A percentile compares a stretch with the other conserved stretches of the same genome.
These are phyloP conservation scores for Skeletonema tropicum DNA, from an alignment of 108 stramenopile species.

Conservation along the genomic window DNA sequence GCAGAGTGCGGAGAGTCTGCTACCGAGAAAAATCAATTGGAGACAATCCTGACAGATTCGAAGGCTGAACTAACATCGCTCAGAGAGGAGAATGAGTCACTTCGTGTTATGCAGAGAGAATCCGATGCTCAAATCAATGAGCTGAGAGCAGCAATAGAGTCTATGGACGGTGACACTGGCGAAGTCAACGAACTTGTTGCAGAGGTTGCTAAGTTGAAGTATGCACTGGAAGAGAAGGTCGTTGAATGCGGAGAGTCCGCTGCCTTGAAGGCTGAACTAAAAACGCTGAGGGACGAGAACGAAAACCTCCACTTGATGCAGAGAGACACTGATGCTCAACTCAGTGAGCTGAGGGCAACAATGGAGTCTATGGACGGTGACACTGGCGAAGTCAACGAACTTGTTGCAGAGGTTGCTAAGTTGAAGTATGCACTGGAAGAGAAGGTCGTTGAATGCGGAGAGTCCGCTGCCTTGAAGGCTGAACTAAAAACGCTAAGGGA, in stretches of 20 bases:
- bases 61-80: slow-evolving; percentile 13
- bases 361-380: slow-evolving; percentile 32
- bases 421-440: slow-evolving; percentile 36
- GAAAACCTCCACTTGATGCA: slow-evolving; percentile 22
- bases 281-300: slow-evolving; percentile 34
- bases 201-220: slow-evolving; percentile 39
- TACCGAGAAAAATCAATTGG: slow-evolving; percentile 1
- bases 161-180: slow-evolving; percentile 22
- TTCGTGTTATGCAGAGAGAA: slow-evolving; percentile 15
- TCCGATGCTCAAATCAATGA: slow-evolving; percentile 27
- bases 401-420: slow-evolving; percentile 38
- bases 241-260: slow-evolving; percentile 10
- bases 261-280: slow-evolving; percentile 5
- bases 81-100: slow-evolving; percentile 37
- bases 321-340: slow-evolving; percentile 15
- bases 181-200: slow-evolving; percentile 35
- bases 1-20: slow-evolving; percentile 25
- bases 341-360: slow-evolving; percentile 35
- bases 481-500: slow-evolving; percentile 21
- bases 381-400: slow-evolving; percentile 26
- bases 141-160: slow-evolving; percentile 35
- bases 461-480: background rate
- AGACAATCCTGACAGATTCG: slow-evolving; percentile 11
- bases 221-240: slow-evolving; percentile 28
- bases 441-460: slow-evolving; percentile 20